phyloP scores from a whole-genome alignment of 805 yeast genomes.

The Cyberlindnera maclurae region DNA sequence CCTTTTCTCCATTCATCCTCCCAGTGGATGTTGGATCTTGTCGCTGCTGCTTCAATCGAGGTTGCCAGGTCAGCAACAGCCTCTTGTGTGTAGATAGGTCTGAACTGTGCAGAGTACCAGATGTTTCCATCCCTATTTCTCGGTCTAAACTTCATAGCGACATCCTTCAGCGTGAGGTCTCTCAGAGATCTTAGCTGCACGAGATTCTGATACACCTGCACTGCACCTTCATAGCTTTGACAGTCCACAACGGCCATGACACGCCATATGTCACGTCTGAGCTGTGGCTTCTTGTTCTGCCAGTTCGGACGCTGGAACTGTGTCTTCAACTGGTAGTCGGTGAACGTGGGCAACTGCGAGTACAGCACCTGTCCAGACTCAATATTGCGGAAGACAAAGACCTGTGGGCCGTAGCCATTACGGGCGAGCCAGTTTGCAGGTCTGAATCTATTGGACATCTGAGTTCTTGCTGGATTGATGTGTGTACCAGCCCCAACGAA shows the following conservation, averaged over 20 bases:
- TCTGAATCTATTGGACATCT: conserved; percentile 35
- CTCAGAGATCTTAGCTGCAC: conserved; percentile 69
- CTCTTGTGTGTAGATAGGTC: conserved; percentile 88
- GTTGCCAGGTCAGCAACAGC: conserved; percentile 78
- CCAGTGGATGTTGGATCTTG: conserved; percentile 54
- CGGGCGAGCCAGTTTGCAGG: conserved; percentile 49
- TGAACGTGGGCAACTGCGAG: conserved; percentile 70
- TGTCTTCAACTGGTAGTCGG: conserved; percentile 34
- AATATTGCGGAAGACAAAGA: conserved; percentile 74
- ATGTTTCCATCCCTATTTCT: conserved; percentile 71
- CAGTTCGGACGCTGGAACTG: conserved; percentile 82
- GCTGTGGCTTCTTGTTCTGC: conserved; percentile 76
- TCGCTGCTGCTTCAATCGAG: conserved; percentile 55
- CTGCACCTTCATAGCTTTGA: conserved; percentile 52
- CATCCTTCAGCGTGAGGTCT: conserved; percentile 50
- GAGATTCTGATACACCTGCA: conserved; percentile 66
- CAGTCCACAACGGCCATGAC: conserved; percentile 80
- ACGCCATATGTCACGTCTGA: conserved; percentile 85
- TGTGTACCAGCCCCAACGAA: too few relatives aligned
- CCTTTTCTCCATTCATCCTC: conserved; percentile 87
- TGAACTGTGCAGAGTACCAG: conserved; percentile 82
- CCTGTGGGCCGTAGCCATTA: conserved; percentile 73
- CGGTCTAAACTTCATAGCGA: conserved; percentile 62
- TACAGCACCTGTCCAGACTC: conserved; percentile 87
- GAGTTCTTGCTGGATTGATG: too few relatives aligned